Percentiles rank a stretch among this genome's conserved stretches.
Evolutionary conservation across 2,329 filamentous ascomycete species (phyloP).

Genomic region (Elsinoe fawcettii): DNA sequence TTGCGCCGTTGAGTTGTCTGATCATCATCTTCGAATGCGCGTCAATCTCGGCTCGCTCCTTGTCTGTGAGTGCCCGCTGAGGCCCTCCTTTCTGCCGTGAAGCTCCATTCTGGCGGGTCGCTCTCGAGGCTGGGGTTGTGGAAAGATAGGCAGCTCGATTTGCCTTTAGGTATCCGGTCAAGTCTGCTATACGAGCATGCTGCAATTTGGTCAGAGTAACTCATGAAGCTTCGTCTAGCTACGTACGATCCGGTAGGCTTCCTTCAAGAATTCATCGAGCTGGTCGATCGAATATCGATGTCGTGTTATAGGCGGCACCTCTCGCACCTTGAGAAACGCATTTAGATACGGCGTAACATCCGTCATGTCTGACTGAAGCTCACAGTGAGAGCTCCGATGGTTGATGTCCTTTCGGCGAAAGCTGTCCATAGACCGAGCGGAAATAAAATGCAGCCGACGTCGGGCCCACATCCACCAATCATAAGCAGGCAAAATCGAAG

Average conservation of each 20-base stretch:
- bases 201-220: slow-evolving; percentile 34
- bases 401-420: slow-evolving; percentile 3
- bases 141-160: slow-evolving; percentile 90
- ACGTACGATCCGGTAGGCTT: slow-evolving; percentile 81
- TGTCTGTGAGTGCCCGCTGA: slow-evolving; percentile 61
- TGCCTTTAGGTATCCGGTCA: slow-evolving; percentile 70
- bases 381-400: neutral
- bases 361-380: slow-evolving; percentile 26
- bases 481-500: neutral
- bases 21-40: slow-evolving; percentile 78
- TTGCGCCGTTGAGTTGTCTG: slow-evolving; percentile 74
- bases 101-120: slow-evolving; percentile 30
- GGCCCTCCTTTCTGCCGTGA: slow-evolving; percentile 30
- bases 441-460: neutral
- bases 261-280: slow-evolving; percentile 82
- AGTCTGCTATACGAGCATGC: slow-evolving; percentile 77
- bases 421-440: slow-evolving; percentile 10
- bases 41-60: slow-evolving; percentile 79
- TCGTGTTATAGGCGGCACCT: slow-evolving; percentile 43
- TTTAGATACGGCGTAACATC: slow-evolving; percentile 65
- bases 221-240: slow-evolving; percentile 26
- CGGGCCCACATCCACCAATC: slow-evolving; percentile 1
- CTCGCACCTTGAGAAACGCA: slow-evolving; percentile 54
- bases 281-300: slow-evolving; percentile 34
- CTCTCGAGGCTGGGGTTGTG: slow-evolving; percentile 54